Percentiles rank a stretch among this genome's conserved stretches.
phyloP scores from a whole-genome alignment of 2,329 filamentous ascomycete genomes.

The Fusarium humuli region DNA sequence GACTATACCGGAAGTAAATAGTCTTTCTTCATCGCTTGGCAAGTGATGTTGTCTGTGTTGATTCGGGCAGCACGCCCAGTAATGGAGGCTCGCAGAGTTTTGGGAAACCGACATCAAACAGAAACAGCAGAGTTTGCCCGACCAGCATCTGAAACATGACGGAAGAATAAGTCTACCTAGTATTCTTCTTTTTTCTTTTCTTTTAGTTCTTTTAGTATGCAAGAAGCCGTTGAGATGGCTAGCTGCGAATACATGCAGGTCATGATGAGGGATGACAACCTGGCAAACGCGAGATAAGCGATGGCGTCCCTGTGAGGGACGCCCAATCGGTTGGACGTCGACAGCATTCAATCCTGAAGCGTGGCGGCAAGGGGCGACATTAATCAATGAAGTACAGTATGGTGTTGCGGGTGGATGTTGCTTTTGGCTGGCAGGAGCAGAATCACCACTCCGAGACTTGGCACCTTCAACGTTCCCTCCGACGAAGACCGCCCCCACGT shows the following conservation, averaged over 20 bases:
- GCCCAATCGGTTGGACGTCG: constrained; percentile 44
- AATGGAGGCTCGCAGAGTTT: background rate
- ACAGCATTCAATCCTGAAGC: constrained; percentile 42
- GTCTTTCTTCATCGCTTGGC: background rate
- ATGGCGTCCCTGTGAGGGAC: constrained; percentile 36
- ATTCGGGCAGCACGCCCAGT: background rate
- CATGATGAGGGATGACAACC: constrained; percentile 33
- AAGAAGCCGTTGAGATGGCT: constrained; percentile 33
- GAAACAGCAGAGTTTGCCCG: background rate
- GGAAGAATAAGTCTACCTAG: background rate
- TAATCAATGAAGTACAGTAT: constrained; percentile 26
- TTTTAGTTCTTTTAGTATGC: constrained; percentile 18
- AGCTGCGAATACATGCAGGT: constrained; percentile 41
- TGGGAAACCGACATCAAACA: background rate
- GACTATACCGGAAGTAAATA: background rate
- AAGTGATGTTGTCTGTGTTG: background rate
- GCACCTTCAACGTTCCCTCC: constrained; percentile 19
- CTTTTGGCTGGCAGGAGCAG: constrained; percentile 40
- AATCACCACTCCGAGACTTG: constrained; percentile 34
- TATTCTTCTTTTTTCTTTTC: background rate
- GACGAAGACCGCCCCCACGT: constrained; percentile 37
- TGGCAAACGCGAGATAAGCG: constrained; percentile 45
- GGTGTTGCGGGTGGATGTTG: constrained; percentile 34
- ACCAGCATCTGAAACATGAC: background rate
- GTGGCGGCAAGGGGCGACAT: constrained; percentile 35